These are phyloP conservation scores for Zygosaccharomyces pseudorouxii DNA, from an alignment of 805 yeast genomes.

Conservation along the genomic window DNA sequence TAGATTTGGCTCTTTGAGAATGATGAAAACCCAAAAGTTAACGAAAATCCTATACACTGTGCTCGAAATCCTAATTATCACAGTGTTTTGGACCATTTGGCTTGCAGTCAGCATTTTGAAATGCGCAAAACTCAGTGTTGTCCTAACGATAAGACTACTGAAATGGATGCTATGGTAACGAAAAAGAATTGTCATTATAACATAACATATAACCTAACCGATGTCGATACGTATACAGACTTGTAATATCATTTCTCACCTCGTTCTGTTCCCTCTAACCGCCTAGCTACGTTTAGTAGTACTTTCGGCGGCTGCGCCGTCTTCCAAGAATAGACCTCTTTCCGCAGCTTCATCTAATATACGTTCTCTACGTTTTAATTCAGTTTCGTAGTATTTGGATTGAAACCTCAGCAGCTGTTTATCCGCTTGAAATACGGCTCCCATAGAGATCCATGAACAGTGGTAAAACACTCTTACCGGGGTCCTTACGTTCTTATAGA, in stretches of 20 bases:
- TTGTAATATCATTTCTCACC: background rate
- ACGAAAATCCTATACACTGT: conserved; percentile 23
- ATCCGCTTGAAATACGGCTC: conserved; percentile 42
- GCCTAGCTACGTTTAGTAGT: conserved; percentile 8
- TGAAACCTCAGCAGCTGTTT: conserved; percentile 38
- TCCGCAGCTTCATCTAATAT: conserved; percentile 44
- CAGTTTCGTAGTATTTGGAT: conserved; percentile 33
- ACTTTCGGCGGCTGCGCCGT: conserved; percentile 23
- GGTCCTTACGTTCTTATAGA: conserved; percentile 37
- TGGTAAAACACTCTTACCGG: conserved; percentile 42
- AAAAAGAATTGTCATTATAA: background rate
- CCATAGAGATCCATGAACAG: conserved; percentile 40
- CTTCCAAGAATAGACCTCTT: conserved; percentile 41
- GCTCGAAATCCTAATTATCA: conserved; percentile 29
- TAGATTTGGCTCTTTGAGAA: conserved; percentile 24
- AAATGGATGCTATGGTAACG: conserved; percentile 28
- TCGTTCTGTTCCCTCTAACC: background rate
- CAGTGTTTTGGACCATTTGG: conserved; percentile 32
- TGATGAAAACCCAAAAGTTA: conserved; percentile 24
- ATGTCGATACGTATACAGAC: background rate
- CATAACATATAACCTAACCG: background rate
- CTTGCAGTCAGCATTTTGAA: conserved; percentile 24
- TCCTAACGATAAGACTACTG: conserved; percentile 17
- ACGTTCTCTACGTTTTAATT: conserved; percentile 34
- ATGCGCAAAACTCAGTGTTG: conserved; percentile 16